Base-by-base conservation (phyloP, 805 yeast species). In the Metschnikowia cubensis region DNA sequence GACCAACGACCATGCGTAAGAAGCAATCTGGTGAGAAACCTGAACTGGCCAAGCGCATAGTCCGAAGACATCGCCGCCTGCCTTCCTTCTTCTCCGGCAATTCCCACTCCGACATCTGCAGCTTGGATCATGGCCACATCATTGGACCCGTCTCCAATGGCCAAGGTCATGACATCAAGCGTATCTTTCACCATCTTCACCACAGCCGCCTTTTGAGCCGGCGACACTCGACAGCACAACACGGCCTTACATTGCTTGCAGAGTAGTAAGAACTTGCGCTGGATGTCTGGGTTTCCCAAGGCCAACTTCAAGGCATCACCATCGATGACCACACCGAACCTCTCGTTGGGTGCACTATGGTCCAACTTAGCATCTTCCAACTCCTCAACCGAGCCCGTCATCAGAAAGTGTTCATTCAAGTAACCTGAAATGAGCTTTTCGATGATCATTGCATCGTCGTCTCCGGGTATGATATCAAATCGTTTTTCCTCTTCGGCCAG, bases 121-220 rank as follows among this genome's bases (percentile, higher is more conserved):
- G 88, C 86, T 61, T 86, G 92, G 54, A 87, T 87, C 95, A 87
- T 87, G 7, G 94, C 87, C 45, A 87, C 94, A 65, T 87, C 95
- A 61, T 87, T 87, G 22, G 94, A 88, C 55, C 95, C 95, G 63
- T 87, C 95, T 32, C 95, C 95, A 63, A 87, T 82, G 0, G 92
- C 89, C 50, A 87, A 73, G 0, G 94, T 85, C 82, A 85, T 85
- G 33, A 87, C 94, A 45, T 77, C 76, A 57, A 87, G 74, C 7
- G 76, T 75, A 31, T 75, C 70, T 62, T 84, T 84, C 25, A 87
- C 90, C 70, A 83, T 66, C 53, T 71, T 74, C 20, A 86, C 92
- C 22, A 87, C 86, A 14, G 78, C 78, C 3, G 94, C 95, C 68
- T 87, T 87, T 64, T 87, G 94, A 17, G 90, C 79, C 6, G 95